A percentile compares a stretch with the other conserved stretches of the same genome.
Evolutionary conservation across 1,139 yeast genomes (phyloP).

Genomic region (Sugiyamaella japonica): DNA sequence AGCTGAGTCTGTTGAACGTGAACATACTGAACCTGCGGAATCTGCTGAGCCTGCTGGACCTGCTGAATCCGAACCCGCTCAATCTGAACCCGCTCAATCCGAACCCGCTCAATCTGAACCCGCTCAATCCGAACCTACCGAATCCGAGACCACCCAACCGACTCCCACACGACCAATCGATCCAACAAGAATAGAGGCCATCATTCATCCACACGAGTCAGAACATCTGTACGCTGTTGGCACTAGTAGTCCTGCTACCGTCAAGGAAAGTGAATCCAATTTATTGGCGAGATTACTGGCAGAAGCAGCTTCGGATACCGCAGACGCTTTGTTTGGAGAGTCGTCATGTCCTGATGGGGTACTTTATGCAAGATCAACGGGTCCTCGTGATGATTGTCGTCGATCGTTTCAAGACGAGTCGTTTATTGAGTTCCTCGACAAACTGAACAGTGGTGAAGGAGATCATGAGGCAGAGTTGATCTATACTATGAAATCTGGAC

Average conservation of each 20-base stretch:
- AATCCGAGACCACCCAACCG: too few species aligned
- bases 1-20: too few species aligned
- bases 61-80: too few species aligned
- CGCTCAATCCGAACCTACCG: too few species aligned
- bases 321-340: slow-evolving; percentile 44
- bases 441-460: neutral
- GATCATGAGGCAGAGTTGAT: neutral
- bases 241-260: neutral
- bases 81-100: too few species aligned
- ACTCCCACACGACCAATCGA: neutral
- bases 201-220: neutral
- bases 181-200: neutral
- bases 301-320: slow-evolving; percentile 51
- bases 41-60: too few species aligned
- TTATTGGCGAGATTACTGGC: slow-evolving; percentile 48
- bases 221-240: neutral
- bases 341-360: slow-evolving; percentile 30
- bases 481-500: neutral
- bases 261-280: slow-evolving; percentile 43
- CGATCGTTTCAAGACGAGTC: neutral
- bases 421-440: neutral
- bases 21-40: too few species aligned
- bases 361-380: slow-evolving; percentile 25
- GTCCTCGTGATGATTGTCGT: neutral
- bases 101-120: too few species aligned